Evolutionary conservation across 352 stramenopile species (phyloP).

Genomic region (Hyaloperonospora arabidopsidis): DNA sequence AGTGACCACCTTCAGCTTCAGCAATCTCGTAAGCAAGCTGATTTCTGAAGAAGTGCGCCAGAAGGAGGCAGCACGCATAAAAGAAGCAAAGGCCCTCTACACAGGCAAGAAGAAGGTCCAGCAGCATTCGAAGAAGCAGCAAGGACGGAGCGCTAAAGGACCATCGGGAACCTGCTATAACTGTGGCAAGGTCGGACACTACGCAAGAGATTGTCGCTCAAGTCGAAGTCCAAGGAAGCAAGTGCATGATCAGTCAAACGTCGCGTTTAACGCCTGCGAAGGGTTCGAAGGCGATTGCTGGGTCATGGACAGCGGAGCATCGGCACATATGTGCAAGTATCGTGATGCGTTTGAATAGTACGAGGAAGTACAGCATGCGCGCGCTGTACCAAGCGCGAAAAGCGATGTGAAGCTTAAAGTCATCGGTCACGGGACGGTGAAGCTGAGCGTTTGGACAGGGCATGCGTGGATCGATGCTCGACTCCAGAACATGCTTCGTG

Average conservation of each 20-base stretch:
- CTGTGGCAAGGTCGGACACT: too few relatives aligned
- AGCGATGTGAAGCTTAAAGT: not conserved
- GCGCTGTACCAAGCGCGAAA: not conserved
- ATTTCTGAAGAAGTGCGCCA: too few relatives aligned
- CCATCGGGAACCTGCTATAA: too few relatives aligned
- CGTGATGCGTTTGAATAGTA: not conserved
- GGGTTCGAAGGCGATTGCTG: not conserved
- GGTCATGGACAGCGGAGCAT: conserved; percentile 2
- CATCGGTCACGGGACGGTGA: not conserved
- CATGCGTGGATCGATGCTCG: not conserved
- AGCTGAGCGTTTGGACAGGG: not conserved
- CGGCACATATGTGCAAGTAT: conserved; percentile 1
- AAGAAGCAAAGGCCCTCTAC: too few relatives aligned
- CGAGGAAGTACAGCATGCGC: not conserved
- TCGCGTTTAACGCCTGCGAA: too few relatives aligned
- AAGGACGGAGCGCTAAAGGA: conserved; percentile 1
- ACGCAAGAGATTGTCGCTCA: too few relatives aligned
- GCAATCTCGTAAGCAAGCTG: too few relatives aligned
- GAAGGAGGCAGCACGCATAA: too few relatives aligned
- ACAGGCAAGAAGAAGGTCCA: not conserved
- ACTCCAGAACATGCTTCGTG: not conserved
- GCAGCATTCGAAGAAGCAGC: not conserved
- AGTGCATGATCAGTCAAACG: not conserved
- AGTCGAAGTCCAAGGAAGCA: not conserved
- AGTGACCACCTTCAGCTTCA: too few relatives aligned